Conservation (phyloP, 495 filamentous ascomycete species). For the Immersiella caudata region DNA sequence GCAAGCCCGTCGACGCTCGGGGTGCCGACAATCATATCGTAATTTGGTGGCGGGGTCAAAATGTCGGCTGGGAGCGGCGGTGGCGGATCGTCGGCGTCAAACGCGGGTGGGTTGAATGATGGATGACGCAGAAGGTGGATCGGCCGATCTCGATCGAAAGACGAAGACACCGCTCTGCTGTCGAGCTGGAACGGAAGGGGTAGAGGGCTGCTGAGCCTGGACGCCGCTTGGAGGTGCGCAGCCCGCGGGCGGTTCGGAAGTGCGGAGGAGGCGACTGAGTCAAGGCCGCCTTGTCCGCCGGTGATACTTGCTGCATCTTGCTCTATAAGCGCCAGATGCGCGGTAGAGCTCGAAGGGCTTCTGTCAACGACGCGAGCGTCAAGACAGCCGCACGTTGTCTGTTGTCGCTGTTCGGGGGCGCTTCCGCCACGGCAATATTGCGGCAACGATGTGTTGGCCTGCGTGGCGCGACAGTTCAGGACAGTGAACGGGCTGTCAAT, state of each 20-base stretch:
- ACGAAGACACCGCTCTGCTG: constrained; percentile 8
- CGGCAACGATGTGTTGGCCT: constrained; percentile 86
- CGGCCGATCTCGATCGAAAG: constrained; percentile 55
- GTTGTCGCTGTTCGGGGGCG: constrained; percentile 42
- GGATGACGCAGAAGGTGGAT: constrained; percentile 90
- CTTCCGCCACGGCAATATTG: constrained; percentile 72
- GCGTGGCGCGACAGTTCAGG: constrained; percentile 89
- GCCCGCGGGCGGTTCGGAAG: constrained; percentile 34
- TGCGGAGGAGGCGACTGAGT: constrained; percentile 23
- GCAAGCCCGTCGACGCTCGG: constrained; percentile 79
- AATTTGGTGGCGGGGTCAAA: constrained; percentile 84
- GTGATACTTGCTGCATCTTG: constrained; percentile 23
- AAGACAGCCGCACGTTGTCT: constrained; percentile 76
- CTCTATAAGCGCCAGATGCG: constrained; percentile 33
- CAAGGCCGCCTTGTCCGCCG: constrained; percentile 27
- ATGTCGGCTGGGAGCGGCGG: constrained; percentile 52
- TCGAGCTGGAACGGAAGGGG: constrained; percentile 28
- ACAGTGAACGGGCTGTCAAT: constrained; percentile 98
- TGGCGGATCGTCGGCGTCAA: constrained; percentile 85
- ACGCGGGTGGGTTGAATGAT: constrained; percentile 87
- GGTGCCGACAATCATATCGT: constrained; percentile 80
- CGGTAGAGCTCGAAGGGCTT: constrained; percentile 35
- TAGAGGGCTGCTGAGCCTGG: constrained; percentile 13
- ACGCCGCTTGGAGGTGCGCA: constrained; percentile 32
- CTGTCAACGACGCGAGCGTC: constrained; percentile 60